Conservation (phyloP, 2,329 filamentous ascomycete genomes). For the Aspergillus sp. region DNA sequence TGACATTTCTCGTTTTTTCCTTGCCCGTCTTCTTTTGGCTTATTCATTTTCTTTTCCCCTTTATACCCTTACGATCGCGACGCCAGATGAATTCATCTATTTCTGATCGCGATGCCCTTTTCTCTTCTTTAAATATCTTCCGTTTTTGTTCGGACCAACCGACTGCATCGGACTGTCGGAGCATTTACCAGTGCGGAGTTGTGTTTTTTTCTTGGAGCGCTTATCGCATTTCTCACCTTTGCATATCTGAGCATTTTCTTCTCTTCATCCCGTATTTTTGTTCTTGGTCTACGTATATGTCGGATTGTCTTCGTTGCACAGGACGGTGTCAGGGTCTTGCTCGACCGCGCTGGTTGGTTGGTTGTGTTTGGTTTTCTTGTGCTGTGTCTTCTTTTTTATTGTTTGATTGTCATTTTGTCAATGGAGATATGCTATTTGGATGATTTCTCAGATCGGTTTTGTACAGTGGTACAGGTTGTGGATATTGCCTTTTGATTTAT, state of each 20-base stretch:
- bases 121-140: slow-evolving; percentile 1
- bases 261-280: not conserved
- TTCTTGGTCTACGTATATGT: slow-evolving; percentile 8
- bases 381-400: not conserved
- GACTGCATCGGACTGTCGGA: not conserved
- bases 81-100: slow-evolving; percentile 2
- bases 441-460: too few species aligned
- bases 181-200: slow-evolving; percentile 2
- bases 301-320: slow-evolving; percentile 4
- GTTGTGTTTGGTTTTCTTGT: slow-evolving; percentile 5
- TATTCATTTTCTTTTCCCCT: not conserved
- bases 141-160: not conserved
- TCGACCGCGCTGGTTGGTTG: slow-evolving; percentile 5
- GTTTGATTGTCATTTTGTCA: not conserved
- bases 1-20: not conserved
- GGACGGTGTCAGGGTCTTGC: not conserved
- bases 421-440: not conserved
- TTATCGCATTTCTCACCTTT: not conserved
- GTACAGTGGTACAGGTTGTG: too few species aligned
- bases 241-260: not conserved
- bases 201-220: not conserved
- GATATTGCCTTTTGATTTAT: too few species aligned
- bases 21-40: not conserved
- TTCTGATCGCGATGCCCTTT: not conserved
- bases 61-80: slow-evolving; percentile 1